These are phyloP conservation scores for Cyberlindnera japonica DNA, from an alignment of 805 yeast genomes.

Conservation along the genomic window DNA sequence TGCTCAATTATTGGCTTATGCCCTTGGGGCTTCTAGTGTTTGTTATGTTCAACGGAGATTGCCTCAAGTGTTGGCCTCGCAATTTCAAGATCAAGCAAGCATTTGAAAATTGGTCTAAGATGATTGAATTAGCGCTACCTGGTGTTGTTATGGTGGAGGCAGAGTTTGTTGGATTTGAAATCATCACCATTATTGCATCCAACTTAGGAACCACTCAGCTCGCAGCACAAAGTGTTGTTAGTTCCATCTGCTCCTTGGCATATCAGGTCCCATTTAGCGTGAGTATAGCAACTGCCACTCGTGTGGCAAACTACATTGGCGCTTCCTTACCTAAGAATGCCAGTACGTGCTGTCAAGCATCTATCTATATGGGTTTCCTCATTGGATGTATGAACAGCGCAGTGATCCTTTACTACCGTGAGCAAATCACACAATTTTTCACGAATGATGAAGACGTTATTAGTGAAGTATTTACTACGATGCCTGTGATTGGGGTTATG, in stretches of 20 bases:
- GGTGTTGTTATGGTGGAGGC: constrained; percentile 75
- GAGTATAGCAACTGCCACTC: constrained; percentile 65
- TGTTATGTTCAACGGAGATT: constrained; percentile 43
- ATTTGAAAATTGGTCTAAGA: constrained; percentile 49
- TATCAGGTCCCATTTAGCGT: constrained; percentile 73
- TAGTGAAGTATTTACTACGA: constrained; percentile 43
- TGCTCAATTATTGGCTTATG: constrained; percentile 70
- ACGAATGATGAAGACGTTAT: constrained; percentile 60
- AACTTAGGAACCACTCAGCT: constrained; percentile 63
- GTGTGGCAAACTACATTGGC: constrained; percentile 71
- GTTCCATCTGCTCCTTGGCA: constrained; percentile 59
- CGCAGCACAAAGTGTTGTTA: constrained; percentile 72
- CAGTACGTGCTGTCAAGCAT: constrained; percentile 40
- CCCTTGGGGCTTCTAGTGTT: constrained; percentile 25
- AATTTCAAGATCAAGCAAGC: constrained; percentile 35
- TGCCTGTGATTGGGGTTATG: constrained; percentile 62
- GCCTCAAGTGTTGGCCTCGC: constrained; percentile 58
- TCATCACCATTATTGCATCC: constrained; percentile 65
- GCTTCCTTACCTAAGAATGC: constrained; percentile 47
- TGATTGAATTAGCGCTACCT: constrained; percentile 57
- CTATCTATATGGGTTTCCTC: constrained; percentile 38
- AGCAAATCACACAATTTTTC: constrained; percentile 52
- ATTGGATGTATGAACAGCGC: constrained; percentile 50
- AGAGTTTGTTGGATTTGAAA: constrained; percentile 71
- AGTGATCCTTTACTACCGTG: constrained; percentile 45